These are phyloP conservation scores for Aspergillus taichungensis DNA, from an alignment of 495 filamentous ascomycete species.

Conservation along the genomic window DNA sequence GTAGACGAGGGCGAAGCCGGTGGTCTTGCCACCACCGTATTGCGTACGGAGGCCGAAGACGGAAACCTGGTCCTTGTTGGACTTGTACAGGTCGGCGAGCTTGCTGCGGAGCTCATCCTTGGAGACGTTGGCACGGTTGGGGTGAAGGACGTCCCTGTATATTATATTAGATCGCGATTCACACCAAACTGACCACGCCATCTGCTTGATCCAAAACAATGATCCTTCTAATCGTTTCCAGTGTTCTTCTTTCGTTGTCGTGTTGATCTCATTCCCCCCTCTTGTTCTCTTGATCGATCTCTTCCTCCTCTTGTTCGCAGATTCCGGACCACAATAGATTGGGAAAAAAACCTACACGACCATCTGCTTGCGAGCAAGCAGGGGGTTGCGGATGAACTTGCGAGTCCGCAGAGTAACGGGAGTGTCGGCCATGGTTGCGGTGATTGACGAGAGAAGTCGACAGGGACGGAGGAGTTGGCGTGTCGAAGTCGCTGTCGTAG, in stretches of 20 bases:
- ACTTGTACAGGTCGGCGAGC: slow-evolving; percentile 93
- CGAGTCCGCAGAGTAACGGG: slow-evolving; percentile 96
- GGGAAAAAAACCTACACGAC: slow-evolving; percentile 73
- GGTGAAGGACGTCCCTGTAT: slow-evolving; percentile 94
- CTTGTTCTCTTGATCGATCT: slow-evolving; percentile 6
- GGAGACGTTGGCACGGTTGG: slow-evolving; percentile 93
- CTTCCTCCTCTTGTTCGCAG: slow-evolving; percentile 2
- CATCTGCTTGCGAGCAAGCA: slow-evolving; percentile 99
- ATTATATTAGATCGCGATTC: slow-evolving; percentile 3
- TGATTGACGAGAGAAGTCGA: slow-evolving; percentile 15
- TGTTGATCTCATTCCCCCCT: slow-evolving; percentile 2
- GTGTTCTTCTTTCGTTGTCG: neutral
- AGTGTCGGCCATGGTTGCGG: slow-evolving; percentile 78
- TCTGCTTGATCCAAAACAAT: too few relatives aligned
- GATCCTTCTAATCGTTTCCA: slow-evolving; percentile 5
- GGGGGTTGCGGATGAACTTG: slow-evolving; percentile 99
- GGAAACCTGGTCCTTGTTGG: slow-evolving; percentile 89
- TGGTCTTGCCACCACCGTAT: slow-evolving; percentile 99
- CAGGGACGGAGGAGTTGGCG: slow-evolving; percentile 11
- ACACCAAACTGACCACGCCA: too few relatives aligned
- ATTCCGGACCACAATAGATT: neutral
- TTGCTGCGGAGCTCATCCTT: slow-evolving; percentile 97
- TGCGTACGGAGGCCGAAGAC: slow-evolving; percentile 98
- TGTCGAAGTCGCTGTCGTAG: slow-evolving; percentile 20
- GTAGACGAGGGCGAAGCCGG: slow-evolving; percentile 97